Evolutionary conservation across 768 basidiomycete genomes (phyloP), one percentile per base, ranked within the genome.

Genomic region (Trametes cubensis): DNA sequence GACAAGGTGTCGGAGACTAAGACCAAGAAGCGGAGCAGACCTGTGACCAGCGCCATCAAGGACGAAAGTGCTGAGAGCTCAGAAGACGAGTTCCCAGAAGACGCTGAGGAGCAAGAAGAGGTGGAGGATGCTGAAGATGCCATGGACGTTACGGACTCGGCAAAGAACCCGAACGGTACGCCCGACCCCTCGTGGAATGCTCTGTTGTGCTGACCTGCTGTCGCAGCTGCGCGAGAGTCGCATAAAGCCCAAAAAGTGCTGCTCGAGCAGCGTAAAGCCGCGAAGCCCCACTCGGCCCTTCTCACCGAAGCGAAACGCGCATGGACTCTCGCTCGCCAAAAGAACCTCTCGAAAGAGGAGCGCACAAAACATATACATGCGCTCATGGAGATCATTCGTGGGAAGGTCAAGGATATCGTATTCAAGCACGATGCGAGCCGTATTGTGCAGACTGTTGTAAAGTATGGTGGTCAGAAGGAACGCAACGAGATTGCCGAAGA

Each of bases 371-470:
- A 93, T 51, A 78, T 96, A 60, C 78, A 81, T 48, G 83, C 85
- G 26, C 81, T 98, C 10, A 92, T 94, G 85, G 76, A 79, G 30
- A 80, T 88, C 47, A 85, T 94, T 21, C 84, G 89, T 21, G 94
- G 93, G 5, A 86, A 87, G 66, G 86, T 96, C 46, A 87, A 87
- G 62, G 94, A 95, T 34, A 86, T 96, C 40, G 88, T 91, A 2
- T 83, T 92, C 71, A 96, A 95, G 74, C 95, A 96, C 69, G 94
- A 96, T 73, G 94, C 93, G 8, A 94, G 92, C 69, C 84, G 88
- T 65, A 93, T 93, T 62, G 84, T 91, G 21, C 89, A 91, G 72
- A 90, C 86, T 0, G 78, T 90, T 14, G 89, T 96, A 50, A 95
- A 91, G 70, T 85, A 89, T 61, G 95, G 95, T 4, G 80, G 84